Evolutionary conservation across 495 filamentous ascomycete species (phyloP).

Genomic region (Neurospora discreta): DNA sequence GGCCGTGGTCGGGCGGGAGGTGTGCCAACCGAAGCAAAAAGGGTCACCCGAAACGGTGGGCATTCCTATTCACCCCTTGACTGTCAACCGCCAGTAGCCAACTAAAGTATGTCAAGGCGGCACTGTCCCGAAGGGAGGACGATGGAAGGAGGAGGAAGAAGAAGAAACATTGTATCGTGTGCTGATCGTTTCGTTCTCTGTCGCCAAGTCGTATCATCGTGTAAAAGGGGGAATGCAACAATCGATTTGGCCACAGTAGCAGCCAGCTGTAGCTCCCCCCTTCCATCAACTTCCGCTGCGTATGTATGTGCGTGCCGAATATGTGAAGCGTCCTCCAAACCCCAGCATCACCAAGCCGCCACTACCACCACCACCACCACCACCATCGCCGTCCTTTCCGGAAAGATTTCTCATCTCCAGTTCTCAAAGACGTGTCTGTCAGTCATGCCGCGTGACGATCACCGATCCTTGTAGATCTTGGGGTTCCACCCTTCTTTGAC

Average conservation of each 20-base stretch:
- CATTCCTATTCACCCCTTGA: background rate
- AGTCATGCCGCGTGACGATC: conserved; percentile 10
- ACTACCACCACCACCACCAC: background rate
- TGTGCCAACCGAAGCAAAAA: too few relatives aligned
- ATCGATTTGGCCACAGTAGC: background rate
- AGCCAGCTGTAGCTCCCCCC: background rate
- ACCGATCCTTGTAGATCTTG: conserved; percentile 86
- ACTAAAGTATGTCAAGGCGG: background rate
- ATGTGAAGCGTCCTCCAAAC: background rate
- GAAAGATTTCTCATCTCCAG: background rate
- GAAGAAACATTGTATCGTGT: background rate
- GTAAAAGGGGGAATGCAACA: background rate
- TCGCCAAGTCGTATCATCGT: background rate
- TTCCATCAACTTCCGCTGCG: background rate
- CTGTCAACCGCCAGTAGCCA: background rate
- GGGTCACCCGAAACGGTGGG: background rate
- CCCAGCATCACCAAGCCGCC: background rate
- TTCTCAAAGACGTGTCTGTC: background rate
- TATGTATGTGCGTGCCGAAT: background rate
- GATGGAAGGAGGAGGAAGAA: background rate
- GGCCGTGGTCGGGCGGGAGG: background rate
- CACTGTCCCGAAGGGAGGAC: background rate
- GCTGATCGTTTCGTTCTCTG: background rate
- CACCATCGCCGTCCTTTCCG: background rate
- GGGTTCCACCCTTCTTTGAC: conserved; percentile 80